These are phyloP conservation scores for Halteria grandinella DNA, from an alignment of 73 alveolate genomes.

Conservation along the genomic window DNA sequence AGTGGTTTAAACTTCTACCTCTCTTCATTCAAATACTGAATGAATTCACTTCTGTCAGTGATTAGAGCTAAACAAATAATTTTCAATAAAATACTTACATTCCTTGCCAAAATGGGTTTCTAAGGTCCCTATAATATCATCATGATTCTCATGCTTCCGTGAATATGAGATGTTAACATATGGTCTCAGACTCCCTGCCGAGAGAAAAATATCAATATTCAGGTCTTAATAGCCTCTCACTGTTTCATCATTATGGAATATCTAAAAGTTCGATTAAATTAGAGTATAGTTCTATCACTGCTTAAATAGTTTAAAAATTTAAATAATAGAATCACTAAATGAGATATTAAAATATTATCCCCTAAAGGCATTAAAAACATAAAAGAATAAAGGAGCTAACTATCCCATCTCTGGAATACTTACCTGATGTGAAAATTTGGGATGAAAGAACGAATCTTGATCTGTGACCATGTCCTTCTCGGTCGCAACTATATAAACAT, in stretches of 20 bases:
- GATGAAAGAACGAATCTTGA: not conserved
- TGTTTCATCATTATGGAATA: conserved; percentile 49
- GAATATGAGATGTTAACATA: conserved; percentile 6
- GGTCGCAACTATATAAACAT: conserved; percentile 9
- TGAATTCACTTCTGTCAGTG: conserved; percentile 8
- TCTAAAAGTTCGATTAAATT: not conserved
- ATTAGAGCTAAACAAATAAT: conserved; percentile 2
- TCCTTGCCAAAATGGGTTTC: conserved; percentile 40
- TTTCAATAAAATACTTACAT: not conserved
- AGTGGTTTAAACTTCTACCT: conserved; percentile 6
- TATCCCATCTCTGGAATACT: too few relatives aligned
- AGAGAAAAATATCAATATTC: conserved; percentile 23
- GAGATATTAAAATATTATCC: too few relatives aligned
- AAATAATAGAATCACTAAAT: too few relatives aligned
- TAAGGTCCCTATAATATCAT: conserved; percentile 17
- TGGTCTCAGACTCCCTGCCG: conserved; percentile 49
- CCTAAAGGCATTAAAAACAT: too few relatives aligned
- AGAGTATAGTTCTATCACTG: not conserved
- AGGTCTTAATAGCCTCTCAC: conserved; percentile 33
- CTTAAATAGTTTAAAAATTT: too few relatives aligned
- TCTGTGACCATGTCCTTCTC: conserved; percentile 8
- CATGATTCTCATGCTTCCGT: conserved; percentile 1
- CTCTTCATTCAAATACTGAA: conserved; percentile 11
- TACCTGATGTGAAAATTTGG: conserved; percentile 47
- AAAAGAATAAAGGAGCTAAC: not conserved